Evolutionary conservation across 306 rosid genomes (phyloP), one percentile per base, ranked within the genome.

Genomic region (Corylus heterophylla): DNA sequence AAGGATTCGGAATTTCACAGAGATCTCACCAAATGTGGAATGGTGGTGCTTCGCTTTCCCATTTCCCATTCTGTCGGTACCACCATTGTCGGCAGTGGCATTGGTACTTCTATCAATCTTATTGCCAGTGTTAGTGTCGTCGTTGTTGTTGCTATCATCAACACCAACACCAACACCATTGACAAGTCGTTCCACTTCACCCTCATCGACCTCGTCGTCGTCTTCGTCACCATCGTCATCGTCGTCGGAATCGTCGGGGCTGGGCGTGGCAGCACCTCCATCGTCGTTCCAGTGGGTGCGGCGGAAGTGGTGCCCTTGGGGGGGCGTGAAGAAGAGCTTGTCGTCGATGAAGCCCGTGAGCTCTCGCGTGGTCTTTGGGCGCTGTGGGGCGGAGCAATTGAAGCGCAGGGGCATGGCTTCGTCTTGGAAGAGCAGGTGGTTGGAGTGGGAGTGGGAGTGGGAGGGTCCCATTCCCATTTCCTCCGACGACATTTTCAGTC

Each of bases 341-440:
- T 89, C 94, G 67, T 87, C 98, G 55, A 95, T 78, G 84, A 89
- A 95, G 3, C 92, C 82, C 69, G 88, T 86, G 58, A 90, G 90
- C 49, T 92, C 91, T 12, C 94, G 86, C 78, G 98, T 86, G 83
- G 83, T 90, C 92, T 0, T 81, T 83, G 79, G 97, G 37, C 89
- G 89, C 77, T 81, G 96, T 2, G 89, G 80, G 1, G 88, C 25
- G 18, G 80, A 83, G 78, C 90, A 89, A 77, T 74, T 88, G 89
- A 91, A 95, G 69, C 97, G 90, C 74, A 90, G 20, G 77, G 90
- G 92, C 74, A 90, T 31, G 78, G 90, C 2, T 1, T 89, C 88
- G 66, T 87, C 92, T 82, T 74, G 96, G 84, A 90, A 96, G 39
- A 90, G 88, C 22, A 89, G 82, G 17, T 89, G 88, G 22, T 85